A percentile compares a stretch with the other conserved stretches of the same genome.
These are phyloP conservation scores for Pycnococcus provasolii DNA, from an alignment of 139 green algal species.

Conservation along the genomic window DNA sequence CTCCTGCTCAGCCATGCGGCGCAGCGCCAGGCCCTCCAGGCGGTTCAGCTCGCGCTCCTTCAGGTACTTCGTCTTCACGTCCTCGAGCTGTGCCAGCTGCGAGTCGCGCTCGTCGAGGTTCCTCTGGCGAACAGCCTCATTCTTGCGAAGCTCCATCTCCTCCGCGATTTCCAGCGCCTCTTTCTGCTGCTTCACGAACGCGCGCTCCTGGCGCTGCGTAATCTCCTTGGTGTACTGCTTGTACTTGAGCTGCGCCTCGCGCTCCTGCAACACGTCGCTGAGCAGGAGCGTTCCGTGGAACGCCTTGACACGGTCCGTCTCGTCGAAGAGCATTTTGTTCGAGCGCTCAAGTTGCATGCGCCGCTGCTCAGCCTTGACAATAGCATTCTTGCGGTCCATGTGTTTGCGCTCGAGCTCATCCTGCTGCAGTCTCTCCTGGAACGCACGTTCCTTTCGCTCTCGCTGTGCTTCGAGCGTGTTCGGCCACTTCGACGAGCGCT, in stretches of 20 bases:
- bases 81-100: slow-evolving; percentile 55
- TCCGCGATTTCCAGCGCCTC: slow-evolving; percentile 50
- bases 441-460: background rate
- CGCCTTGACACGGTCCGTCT: slow-evolving; percentile 47
- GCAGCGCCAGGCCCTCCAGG: background rate
- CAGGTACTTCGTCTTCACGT: slow-evolving; percentile 38
- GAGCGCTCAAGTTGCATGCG: slow-evolving; percentile 50
- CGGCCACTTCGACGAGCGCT: background rate
- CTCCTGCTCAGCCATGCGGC: slow-evolving; percentile 1
- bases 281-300: slow-evolving; percentile 47
- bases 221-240: slow-evolving; percentile 38
- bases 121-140: slow-evolving; percentile 31
- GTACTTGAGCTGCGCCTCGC: slow-evolving; percentile 44
- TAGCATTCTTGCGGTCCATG: slow-evolving; percentile 44
- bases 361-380: slow-evolving; percentile 40
- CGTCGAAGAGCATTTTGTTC: slow-evolving; percentile 66
- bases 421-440: background rate
- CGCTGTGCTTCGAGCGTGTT: background rate
- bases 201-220: slow-evolving; percentile 40
- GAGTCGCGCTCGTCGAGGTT: slow-evolving; percentile 45
- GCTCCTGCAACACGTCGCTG: slow-evolving; percentile 54
- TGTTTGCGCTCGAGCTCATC: slow-evolving; percentile 18
- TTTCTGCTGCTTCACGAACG: slow-evolving; percentile 50
- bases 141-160: slow-evolving; percentile 44
- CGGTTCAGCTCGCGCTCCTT: slow-evolving; percentile 9